These are phyloP conservation scores for Harringtonia lauricola DNA, from an alignment of 2,329 filamentous ascomycete species.

Conservation along the genomic window DNA sequence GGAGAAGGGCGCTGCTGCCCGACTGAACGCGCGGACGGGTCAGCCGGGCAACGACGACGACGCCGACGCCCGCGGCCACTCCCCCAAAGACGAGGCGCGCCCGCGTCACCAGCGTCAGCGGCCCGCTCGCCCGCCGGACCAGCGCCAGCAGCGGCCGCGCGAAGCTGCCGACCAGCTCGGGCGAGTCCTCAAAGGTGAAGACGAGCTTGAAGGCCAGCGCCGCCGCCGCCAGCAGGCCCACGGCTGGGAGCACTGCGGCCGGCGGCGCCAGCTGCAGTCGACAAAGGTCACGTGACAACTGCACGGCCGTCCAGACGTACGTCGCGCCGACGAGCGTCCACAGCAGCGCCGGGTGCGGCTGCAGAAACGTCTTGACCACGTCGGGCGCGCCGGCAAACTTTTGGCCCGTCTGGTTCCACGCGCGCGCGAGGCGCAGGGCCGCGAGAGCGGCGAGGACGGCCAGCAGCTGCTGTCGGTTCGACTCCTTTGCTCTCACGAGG, in stretches of 20 bases:
- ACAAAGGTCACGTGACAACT: slow-evolving; percentile 28
- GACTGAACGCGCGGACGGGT: neutral
- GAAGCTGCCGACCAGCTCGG: slow-evolving; percentile 56
- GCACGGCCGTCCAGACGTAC: slow-evolving; percentile 51
- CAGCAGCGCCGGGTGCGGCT: slow-evolving; percentile 51
- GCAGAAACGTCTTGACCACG: slow-evolving; percentile 63
- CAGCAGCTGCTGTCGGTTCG: neutral
- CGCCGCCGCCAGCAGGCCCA: slow-evolving; percentile 26
- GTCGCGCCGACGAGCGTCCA: slow-evolving; percentile 63
- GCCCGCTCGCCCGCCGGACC: slow-evolving; percentile 26
- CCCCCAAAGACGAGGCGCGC: slow-evolving; percentile 40
- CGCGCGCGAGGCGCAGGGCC: slow-evolving; percentile 54
- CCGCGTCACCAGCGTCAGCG: slow-evolving; percentile 33
- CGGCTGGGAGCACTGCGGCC: slow-evolving; percentile 25
- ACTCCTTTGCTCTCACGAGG: slow-evolving; percentile 13
- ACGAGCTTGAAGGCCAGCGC: slow-evolving; percentile 80
- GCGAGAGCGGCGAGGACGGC: slow-evolving; percentile 38
- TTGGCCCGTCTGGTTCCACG: slow-evolving; percentile 96
- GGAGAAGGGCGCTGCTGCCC: slow-evolving; percentile 41
- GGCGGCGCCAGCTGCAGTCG: slow-evolving; percentile 12
- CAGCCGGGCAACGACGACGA: slow-evolving; percentile 18
- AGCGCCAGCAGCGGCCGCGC: slow-evolving; percentile 26
- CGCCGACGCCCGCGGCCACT: slow-evolving; percentile 25
- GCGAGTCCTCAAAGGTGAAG: slow-evolving; percentile 79
- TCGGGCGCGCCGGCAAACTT: slow-evolving; percentile 90